Base-by-base conservation (phyloP, 1,284 basidiomycete genomes). In the Ustilago tritici region DNA sequence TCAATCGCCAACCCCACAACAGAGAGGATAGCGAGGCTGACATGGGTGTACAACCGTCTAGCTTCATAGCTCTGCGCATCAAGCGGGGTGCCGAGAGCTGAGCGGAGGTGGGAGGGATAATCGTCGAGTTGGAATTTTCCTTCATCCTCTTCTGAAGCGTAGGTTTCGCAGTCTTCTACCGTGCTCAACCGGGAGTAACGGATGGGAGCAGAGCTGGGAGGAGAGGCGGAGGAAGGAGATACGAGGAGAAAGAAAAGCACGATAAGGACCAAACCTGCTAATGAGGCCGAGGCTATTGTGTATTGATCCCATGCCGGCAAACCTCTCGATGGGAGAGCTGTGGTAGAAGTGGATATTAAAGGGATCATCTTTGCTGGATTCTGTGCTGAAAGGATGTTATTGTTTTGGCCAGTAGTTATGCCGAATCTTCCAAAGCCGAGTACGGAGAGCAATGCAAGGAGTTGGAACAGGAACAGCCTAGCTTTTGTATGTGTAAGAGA, bases 1-100 rank as follows among this genome's bases (percentile, higher is more conserved):
- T 74, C 66, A n/a, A 69, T 34, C 0, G 71, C 71, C 15, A 74
- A 46, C 4, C 71, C 71, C 10, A 69, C 38, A 15, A 74, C 71
- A 35, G 62, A 28, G 2, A 65, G 52, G 8, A 74, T 28, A 35
- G 66, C 62, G 17, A 74, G 40, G 19, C 34, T 11, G 31, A 74
- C 52, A 50, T 74, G 65, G n/a, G 69, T 28, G 3, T 10, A 28
- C 32, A 74, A 28, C 17, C 59, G 40, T 10, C 14, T n/a, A 6
- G 59, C 28, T 32, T 65, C 62, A 58, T 56, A 74, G 1, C 17
- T 28, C 10, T 56, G 15, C 2, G 59, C 38, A 23, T 69, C 46
- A 50, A 69, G 5, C 5, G 71, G 66, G 2, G 63, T 65, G 12
- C 71, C 71, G 10, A 61, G 46, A 10, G 71, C 71, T 36, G 62